These are phyloP conservation scores for Calophaca sinica DNA, from an alignment of 306 rosid genomes.

Conservation along the genomic window DNA sequence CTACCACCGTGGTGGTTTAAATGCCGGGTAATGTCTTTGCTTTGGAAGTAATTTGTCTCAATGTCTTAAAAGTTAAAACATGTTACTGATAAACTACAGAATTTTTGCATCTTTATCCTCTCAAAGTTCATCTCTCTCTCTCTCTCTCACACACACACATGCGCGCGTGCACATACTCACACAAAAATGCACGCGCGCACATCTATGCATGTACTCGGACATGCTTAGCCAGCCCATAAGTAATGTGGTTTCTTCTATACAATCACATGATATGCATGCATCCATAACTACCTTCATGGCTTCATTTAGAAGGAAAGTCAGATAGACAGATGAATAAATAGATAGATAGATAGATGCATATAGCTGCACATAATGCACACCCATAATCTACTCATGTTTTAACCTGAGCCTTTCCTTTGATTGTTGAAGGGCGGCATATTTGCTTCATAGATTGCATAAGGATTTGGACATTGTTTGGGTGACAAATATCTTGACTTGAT, in stretches of 20 bases:
- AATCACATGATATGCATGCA: constrained; percentile 24
- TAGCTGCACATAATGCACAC: constrained; percentile 18
- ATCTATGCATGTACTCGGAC: neutral
- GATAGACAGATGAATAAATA: too few species aligned
- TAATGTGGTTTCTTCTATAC: constrained; percentile 3
- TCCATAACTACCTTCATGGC: neutral
- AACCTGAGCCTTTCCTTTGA: constrained; percentile 21
- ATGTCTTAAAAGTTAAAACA: constrained; percentile 15
- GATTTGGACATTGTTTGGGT: constrained; percentile 42
- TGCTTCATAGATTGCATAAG: constrained; percentile 46
- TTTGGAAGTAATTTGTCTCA: constrained; percentile 15
- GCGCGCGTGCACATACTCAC: neutral
- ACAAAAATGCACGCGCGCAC: neutral
- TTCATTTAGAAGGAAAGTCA: constrained; percentile 27
- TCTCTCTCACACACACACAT: neutral
- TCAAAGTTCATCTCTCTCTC: neutral
- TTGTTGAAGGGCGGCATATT: constrained; percentile 53
- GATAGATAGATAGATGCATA: constrained; percentile 18
- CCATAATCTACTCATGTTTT: constrained; percentile 31
- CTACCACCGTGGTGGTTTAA: neutral
- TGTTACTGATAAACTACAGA: constrained; percentile 21
- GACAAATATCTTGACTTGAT: constrained; percentile 52
- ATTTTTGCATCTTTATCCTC: neutral
- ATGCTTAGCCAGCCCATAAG: neutral
- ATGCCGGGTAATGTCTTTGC: constrained; percentile 5